Evolutionary conservation across 2,329 filamentous ascomycete genomes (phyloP), one percentile per base, ranked within the genome.

Genomic region (Podosphaera leucotricha): DNA sequence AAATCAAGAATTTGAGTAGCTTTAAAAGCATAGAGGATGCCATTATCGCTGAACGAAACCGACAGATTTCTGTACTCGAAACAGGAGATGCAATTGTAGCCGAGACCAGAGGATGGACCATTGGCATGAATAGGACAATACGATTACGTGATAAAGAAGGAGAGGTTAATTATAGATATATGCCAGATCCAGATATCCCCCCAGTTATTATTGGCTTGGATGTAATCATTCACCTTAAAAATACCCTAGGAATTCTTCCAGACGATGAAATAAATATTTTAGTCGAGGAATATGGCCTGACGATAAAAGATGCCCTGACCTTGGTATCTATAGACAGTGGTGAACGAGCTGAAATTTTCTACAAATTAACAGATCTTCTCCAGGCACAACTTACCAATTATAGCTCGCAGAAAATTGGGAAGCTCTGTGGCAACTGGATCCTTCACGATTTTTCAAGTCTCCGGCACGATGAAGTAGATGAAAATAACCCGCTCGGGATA

Each of bases 161-260:
- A 41, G 87, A 93, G 57, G 85, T 95, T 5, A 90, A 98, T 60
- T 98, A 98, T 60, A 71, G 90, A 37, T 98, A 98, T 58, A 95
- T 98, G 87, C 87, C 90, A 0, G 90, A 98, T 58, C 83, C 90
- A 4, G 90, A 98, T 57, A 67, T 98, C 13, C 70, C 73, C 0
- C 84, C 90, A 1, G 66, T 98, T 1, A 58, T 85, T 2, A 79
- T 98, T 47, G 76, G 75, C 6, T 57, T 67, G 1, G 75, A 81
- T 46, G 66, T 95, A 0, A 64, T 94, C 3, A 56, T 66, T 4
- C 66, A 77, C 49, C 65, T 95, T 13, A 62, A 61, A 18, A 52
- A 60, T 0, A 78, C 68, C 0, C 62, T 93, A 47, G 81, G 83
- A 3, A 66, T 72, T 19, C 64, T 80, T 8, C 84, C 86, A 0